Evolutionary conservation across 495 filamentous ascomycete genomes (phyloP).

Genomic region (Penicillium cosmopolitanum): DNA sequence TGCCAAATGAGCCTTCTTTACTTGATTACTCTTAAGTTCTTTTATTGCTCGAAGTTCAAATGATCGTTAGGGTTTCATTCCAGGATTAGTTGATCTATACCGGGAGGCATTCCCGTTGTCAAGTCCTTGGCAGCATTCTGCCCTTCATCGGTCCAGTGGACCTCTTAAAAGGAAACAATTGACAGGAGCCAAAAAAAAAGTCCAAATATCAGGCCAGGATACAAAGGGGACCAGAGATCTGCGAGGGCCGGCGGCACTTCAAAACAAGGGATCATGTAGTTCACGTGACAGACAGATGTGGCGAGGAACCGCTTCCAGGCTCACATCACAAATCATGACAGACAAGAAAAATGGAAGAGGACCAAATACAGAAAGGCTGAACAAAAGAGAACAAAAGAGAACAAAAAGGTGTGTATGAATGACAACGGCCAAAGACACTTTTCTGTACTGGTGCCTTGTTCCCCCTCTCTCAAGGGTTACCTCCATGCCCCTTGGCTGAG

Average conservation of each 20-base stretch:
- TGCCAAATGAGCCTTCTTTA: background rate
- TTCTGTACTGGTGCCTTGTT: background rate
- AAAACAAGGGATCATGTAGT: constrained; percentile 31
- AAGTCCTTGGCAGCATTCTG: constrained; percentile 9
- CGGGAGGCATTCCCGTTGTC: constrained; percentile 20
- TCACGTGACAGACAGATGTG: constrained; percentile 36
- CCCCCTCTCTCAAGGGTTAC: constrained; percentile 24
- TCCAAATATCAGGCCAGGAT: constrained; percentile 13
- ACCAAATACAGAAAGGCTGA: constrained; percentile 19
- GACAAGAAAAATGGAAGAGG: constrained; percentile 21
- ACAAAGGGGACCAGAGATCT: constrained; percentile 2
- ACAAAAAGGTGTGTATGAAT: constrained; percentile 12
- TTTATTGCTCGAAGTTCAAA: background rate
- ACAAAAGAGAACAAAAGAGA: constrained; percentile 36
- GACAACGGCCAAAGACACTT: constrained; percentile 10
- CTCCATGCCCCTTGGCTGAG: constrained; percentile 70
- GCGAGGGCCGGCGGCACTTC: constrained; percentile 18
- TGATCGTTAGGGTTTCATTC: constrained; percentile 32
- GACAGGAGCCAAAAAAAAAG: constrained; percentile 7
- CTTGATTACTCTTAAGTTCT: constrained; percentile 7
- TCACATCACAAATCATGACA: constrained; percentile 35
- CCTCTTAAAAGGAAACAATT: background rate
- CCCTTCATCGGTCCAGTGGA: constrained; percentile 1
- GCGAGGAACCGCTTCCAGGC: constrained; percentile 41
- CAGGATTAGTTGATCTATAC: constrained; percentile 33